Percentiles rank a stretch among this genome's conserved stretches.
Evolutionary conservation across 2,329 filamentous ascomycete genomes (phyloP).

Genomic region (Aspergillus arachidicola): DNA sequence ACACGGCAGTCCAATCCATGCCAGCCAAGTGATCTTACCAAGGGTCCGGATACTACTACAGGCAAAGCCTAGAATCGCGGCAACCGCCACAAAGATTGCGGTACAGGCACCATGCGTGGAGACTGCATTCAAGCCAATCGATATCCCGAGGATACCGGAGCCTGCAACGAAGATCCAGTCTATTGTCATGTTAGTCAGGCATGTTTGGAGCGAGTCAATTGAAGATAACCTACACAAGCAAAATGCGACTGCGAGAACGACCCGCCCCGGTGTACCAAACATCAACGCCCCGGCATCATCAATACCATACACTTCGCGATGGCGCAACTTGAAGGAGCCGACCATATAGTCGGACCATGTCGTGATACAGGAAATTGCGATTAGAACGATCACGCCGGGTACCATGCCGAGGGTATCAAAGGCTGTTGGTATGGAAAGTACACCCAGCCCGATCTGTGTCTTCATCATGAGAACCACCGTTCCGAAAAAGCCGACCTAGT

Average conservation of each 20-base stretch:
- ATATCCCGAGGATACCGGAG: slow-evolving; percentile 45
- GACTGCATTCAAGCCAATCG: slow-evolving; percentile 44
- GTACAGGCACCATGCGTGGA: slow-evolving; percentile 38
- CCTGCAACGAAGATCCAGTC: slow-evolving; percentile 42
- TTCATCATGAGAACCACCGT: slow-evolving; percentile 50
- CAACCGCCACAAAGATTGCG: slow-evolving; percentile 25
- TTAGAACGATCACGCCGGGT: slow-evolving; percentile 50
- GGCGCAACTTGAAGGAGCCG: slow-evolving; percentile 54
- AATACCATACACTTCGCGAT: slow-evolving; percentile 60
- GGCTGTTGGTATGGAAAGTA: slow-evolving; percentile 51
- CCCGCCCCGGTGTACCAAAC: slow-evolving; percentile 53
- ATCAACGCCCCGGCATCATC: slow-evolving; percentile 59
- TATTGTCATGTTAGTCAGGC: slow-evolving; percentile 5
- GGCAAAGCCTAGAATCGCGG: slow-evolving; percentile 21
- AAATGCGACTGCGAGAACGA: slow-evolving; percentile 32
- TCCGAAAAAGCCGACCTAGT: slow-evolving; percentile 45
- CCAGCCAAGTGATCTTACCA: slow-evolving; percentile 34
- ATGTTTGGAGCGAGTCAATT: neutral
- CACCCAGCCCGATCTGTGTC: slow-evolving; percentile 49
- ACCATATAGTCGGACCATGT: slow-evolving; percentile 54
- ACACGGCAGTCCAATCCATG: slow-evolving; percentile 33
- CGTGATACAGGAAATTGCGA: slow-evolving; percentile 47
- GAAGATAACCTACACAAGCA: slow-evolving; percentile 13
- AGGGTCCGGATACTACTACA: slow-evolving; percentile 38
- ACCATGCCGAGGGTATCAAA: slow-evolving; percentile 52